Evolutionary conservation across 805 yeast species (phyloP).

Genomic region (Saturnispora serradocipensis): DNA sequence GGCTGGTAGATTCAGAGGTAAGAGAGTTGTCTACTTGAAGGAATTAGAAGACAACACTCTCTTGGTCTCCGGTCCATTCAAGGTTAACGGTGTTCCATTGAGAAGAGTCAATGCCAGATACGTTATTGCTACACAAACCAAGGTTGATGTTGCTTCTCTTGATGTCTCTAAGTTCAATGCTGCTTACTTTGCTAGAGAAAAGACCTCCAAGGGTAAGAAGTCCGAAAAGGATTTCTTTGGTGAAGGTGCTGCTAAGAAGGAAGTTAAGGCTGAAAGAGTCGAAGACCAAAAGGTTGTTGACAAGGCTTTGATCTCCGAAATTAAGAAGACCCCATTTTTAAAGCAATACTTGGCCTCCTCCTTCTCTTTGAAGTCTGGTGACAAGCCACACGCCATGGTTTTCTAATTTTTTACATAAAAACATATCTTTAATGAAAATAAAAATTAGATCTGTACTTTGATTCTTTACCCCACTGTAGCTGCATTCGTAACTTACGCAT

Average conservation of each 20-base stretch:
- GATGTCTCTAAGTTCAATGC: slow-evolving; percentile 87
- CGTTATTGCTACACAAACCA: slow-evolving; percentile 97
- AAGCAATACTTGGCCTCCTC: slow-evolving; percentile 93
- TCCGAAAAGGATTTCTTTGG: slow-evolving; percentile 90
- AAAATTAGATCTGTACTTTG: slow-evolving; percentile 5
- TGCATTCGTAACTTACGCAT: background rate
- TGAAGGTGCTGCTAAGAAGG: slow-evolving; percentile 69
- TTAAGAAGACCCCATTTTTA: slow-evolving; percentile 95
- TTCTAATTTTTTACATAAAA: slow-evolving; percentile 45
- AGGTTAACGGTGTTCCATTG: slow-evolving; percentile 98
- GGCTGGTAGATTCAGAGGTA: slow-evolving; percentile 99
- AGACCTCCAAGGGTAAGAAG: slow-evolving; percentile 70
- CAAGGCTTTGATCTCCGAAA: slow-evolving; percentile 82
- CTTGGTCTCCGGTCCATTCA: slow-evolving; percentile 98
- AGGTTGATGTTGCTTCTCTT: slow-evolving; percentile 68
- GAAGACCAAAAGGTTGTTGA: slow-evolving; percentile 96
- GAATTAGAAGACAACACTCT: slow-evolving; percentile 95
- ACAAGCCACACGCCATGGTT: slow-evolving; percentile 96
- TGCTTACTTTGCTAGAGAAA: slow-evolving; percentile 95
- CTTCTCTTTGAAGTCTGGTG: slow-evolving; percentile 97
- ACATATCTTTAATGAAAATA: slow-evolving; percentile 5
- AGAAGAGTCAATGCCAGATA: slow-evolving; percentile 98
- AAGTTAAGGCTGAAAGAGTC: slow-evolving; percentile 85
- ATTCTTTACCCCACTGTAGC: background rate
- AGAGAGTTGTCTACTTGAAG: slow-evolving; percentile 98